phyloP scores from a whole-genome alignment of 345 rosid genomes.

The Melaleuca alternifolia region DNA sequence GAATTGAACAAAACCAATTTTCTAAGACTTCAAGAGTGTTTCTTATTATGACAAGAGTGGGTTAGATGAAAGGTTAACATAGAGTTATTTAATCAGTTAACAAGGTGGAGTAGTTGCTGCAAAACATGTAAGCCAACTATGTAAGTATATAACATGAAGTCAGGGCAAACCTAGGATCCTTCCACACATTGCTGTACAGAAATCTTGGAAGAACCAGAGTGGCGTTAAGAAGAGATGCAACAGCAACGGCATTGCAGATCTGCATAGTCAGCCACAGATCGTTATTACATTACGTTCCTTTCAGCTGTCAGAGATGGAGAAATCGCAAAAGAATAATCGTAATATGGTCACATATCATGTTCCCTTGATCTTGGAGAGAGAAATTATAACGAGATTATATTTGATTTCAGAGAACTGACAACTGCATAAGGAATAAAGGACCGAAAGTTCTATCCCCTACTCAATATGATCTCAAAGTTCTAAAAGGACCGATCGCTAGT shows the following conservation, averaged over 20 bases:
- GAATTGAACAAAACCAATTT: not conserved
- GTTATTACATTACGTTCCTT: not conserved
- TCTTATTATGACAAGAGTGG: not conserved
- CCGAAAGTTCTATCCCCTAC: not conserved
- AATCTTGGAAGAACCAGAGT: constrained; percentile 73
- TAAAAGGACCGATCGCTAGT: not conserved
- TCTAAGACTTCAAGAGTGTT: not conserved
- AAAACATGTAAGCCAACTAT: not conserved
- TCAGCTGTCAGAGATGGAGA: not conserved
- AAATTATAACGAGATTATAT: not conserved
- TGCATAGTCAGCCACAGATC: constrained; percentile 12
- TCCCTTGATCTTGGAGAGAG: not conserved
- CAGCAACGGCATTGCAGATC: constrained; percentile 78
- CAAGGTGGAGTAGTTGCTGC: not conserved
- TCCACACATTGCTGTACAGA: constrained; percentile 97
- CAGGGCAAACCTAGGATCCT: constrained; percentile 71
- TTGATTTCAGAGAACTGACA: not conserved
- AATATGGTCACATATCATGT: not conserved
- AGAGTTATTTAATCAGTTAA: not conserved
- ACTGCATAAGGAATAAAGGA: not conserved
- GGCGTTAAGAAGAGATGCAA: constrained; percentile 74
- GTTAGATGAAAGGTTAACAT: not conserved
- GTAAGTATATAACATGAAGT: not conserved
- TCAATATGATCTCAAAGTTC: not conserved
- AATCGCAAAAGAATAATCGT: not conserved